These are phyloP conservation scores for Gossypium herbaceum DNA, from an alignment of 345 rosid genomes.

Conservation along the genomic window DNA sequence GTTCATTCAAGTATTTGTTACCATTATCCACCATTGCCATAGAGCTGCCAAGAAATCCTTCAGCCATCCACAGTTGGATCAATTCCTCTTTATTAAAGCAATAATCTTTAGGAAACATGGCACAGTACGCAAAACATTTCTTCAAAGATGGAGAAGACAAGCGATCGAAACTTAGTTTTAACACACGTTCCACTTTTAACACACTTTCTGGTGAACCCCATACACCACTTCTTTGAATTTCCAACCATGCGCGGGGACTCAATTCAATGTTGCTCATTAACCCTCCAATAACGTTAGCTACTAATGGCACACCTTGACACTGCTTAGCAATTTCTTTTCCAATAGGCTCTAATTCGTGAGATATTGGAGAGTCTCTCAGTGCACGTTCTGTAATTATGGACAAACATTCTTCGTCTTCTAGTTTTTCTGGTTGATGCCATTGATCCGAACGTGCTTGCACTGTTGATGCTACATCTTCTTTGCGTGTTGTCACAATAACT, in stretches of 20 bases:
- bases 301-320: conserved; percentile 24
- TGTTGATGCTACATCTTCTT: neutral
- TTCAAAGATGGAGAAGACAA: conserved; percentile 5
- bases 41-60: too few relatives aligned
- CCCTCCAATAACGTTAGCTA: conserved; percentile 2
- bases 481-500: neutral
- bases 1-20: too few relatives aligned
- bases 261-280: neutral
- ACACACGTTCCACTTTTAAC: neutral
- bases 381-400: neutral
- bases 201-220: neutral
- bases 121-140: conserved; percentile 18
- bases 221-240: neutral
- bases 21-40: too few relatives aligned
- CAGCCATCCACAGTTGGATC: too few relatives aligned
- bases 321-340: conserved; percentile 21
- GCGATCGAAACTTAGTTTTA: conserved; percentile 14
- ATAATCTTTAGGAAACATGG: neutral
- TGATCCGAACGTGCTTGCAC: neutral
- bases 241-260: neutral
- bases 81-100: too few relatives aligned
- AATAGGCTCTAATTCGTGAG: neutral
- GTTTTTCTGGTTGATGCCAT: neutral
- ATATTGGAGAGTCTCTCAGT: neutral
- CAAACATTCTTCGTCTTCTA: neutral